Percentiles rank a stretch among this genome's conserved stretches.
Conservation (phyloP, 2,329 filamentous ascomycete species). For the Septoria linicola region DNA sequence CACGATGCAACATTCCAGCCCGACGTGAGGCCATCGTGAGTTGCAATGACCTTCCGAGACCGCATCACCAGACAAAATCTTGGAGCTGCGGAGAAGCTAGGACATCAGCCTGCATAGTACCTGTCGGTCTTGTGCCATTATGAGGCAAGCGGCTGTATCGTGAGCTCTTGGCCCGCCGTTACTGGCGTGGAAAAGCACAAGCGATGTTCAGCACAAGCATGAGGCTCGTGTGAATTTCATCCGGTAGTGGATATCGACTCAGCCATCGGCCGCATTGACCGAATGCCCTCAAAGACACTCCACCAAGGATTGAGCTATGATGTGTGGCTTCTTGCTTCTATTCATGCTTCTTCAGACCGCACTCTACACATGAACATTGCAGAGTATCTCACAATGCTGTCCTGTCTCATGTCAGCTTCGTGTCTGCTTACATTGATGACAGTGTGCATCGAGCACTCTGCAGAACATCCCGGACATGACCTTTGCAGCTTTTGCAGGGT, state of each 20-base stretch:
- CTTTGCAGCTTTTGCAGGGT: slow-evolving; percentile 1
- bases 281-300: background rate
- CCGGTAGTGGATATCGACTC: slow-evolving; percentile 9
- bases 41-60: background rate
- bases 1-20: slow-evolving; percentile 13
- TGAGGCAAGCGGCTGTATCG: slow-evolving; percentile 15
- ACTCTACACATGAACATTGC: background rate
- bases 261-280: slow-evolving; percentile 1
- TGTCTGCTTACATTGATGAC: too few relatives aligned
- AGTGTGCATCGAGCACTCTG: too few relatives aligned
- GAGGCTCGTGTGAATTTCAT: background rate
- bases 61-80: slow-evolving; percentile 5
- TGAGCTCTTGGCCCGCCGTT: slow-evolving; percentile 16
- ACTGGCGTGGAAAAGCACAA: slow-evolving; percentile 10
- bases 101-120: slow-evolving; percentile 16
- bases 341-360: background rate
- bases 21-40: slow-evolving; percentile 1
- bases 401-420: too few relatives aligned
- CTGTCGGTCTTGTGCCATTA: slow-evolving; percentile 13
- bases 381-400: background rate
- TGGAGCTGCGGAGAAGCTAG: slow-evolving; percentile 13
- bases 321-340: background rate
- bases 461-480: too few relatives aligned
- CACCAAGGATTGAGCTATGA: background rate
- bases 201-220: slow-evolving; percentile 4